These are phyloP conservation scores for Lepiota venenata DNA, from an alignment of 768 basidiomycete genomes.

Conservation along the genomic window DNA sequence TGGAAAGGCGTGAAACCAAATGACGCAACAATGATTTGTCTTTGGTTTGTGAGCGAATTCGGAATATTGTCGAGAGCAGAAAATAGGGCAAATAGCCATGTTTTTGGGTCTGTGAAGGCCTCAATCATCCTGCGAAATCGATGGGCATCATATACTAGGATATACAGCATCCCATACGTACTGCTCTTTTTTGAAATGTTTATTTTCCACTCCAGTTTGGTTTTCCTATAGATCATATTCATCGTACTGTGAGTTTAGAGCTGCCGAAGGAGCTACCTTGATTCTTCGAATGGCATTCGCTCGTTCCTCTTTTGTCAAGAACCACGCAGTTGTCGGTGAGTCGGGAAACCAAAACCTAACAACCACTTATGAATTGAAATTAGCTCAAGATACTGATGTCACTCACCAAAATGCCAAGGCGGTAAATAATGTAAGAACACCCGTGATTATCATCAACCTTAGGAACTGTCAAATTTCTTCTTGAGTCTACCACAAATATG, in stretches of 20 bases:
- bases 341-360: conserved; percentile 70
- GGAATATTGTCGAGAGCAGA: conserved; percentile 59
- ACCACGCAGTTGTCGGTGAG: conserved; percentile 73
- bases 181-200: conserved; percentile 79
- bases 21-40: conserved; percentile 58
- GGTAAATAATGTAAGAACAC: conserved; percentile 50
- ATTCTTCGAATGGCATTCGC: conserved; percentile 60
- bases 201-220: conserved; percentile 82
- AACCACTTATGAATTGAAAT: not conserved
- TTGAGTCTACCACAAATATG: not conserved
- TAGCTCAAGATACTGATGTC: not conserved
- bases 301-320: conserved; percentile 65
- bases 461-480: not conserved
- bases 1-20: conserved; percentile 64
- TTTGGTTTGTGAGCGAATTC: conserved; percentile 63
- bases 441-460: conserved; percentile 73
- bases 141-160: not conserved
- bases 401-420: conserved; percentile 54
- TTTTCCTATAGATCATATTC: conserved; percentile 41
- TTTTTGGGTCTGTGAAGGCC: conserved; percentile 65
- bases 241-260: not conserved
- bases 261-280: conserved; percentile 35
- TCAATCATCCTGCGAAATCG: conserved; percentile 53
- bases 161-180: conserved; percentile 28
- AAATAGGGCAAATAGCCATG: conserved; percentile 75